phyloP scores from a whole-genome alignment of 805 yeast species.

The Saccharomycopsis sp. region DNA sequence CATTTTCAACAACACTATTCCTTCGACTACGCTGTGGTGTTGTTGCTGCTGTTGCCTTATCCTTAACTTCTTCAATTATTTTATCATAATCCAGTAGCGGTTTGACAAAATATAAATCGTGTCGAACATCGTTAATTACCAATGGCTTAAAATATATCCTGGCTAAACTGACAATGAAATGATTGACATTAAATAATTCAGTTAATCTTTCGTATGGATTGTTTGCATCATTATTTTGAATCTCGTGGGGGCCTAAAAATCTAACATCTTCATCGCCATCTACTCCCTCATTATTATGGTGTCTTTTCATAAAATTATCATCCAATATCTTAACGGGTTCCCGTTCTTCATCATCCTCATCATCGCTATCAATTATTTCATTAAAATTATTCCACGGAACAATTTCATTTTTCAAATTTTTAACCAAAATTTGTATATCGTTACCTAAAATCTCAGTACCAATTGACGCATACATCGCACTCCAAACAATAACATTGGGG shows the following conservation, averaged over 20 bases:
- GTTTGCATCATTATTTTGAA: conserved; percentile 37
- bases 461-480: conserved; percentile 82
- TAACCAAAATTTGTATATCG: conserved; percentile 51
- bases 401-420: conserved; percentile 53
- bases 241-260: conserved; percentile 41
- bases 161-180: conserved; percentile 84
- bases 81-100: conserved; percentile 35
- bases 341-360: conserved; percentile 24
- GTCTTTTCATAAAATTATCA: not conserved
- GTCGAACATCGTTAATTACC: conserved; percentile 74
- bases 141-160: conserved; percentile 92
- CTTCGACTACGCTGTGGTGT: conserved; percentile 12
- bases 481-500: conserved; percentile 84
- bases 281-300: conserved; percentile 21
- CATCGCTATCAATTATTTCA: conserved; percentile 31
- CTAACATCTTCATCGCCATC: conserved; percentile 21
- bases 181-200: conserved; percentile 91
- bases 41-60: conserved; percentile 18
- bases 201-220: conserved; percentile 84
- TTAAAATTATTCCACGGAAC: conserved; percentile 52
- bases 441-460: conserved; percentile 60
- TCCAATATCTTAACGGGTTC: conserved; percentile 16
- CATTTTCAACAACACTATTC: conserved; percentile 4
- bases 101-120: conserved; percentile 39
- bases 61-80: conserved; percentile 22